These are phyloP conservation scores for Acer campestre DNA, from an alignment of 345 rosid species.

Conservation along the genomic window DNA sequence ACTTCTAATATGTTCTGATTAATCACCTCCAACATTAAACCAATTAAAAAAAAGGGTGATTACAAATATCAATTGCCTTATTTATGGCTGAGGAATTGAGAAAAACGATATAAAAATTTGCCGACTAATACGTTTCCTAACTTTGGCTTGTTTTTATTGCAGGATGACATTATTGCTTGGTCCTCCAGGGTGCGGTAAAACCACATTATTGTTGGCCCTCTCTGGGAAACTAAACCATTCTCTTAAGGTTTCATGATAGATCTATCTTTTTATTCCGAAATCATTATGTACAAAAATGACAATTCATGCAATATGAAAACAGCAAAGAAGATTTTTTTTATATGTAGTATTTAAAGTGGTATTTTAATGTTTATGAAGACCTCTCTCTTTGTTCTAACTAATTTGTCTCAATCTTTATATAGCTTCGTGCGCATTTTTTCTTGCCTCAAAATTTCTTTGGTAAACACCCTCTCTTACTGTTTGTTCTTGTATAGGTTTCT, in stretches of 20 bases:
- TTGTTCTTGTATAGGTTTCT: constrained; percentile 17
- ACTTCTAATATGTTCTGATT: neutral
- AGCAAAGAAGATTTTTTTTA: neutral
- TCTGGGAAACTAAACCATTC: constrained; percentile 35
- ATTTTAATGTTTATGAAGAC: neutral
- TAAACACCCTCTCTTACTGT: neutral
- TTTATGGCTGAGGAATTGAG: neutral
- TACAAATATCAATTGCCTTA: neutral
- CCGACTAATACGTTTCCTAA: neutral
- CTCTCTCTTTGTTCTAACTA: neutral
- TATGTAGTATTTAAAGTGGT: neutral
- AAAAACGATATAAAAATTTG: neutral
- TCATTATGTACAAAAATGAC: neutral
- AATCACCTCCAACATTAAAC: neutral
- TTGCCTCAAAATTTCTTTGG: neutral
- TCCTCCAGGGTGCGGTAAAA: constrained; percentile 45
- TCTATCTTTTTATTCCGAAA: neutral
- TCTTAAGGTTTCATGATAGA: constrained; percentile 30
- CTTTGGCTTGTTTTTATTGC: neutral
- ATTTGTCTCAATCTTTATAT: neutral
- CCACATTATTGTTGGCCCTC: constrained; percentile 37
- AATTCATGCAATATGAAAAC: neutral
- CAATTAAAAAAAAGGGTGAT: neutral
- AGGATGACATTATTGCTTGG: constrained; percentile 43
- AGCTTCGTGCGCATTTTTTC: neutral